Conservation (phyloP, 1,139 yeast species). For the Scheffersomyces titani region DNA sequence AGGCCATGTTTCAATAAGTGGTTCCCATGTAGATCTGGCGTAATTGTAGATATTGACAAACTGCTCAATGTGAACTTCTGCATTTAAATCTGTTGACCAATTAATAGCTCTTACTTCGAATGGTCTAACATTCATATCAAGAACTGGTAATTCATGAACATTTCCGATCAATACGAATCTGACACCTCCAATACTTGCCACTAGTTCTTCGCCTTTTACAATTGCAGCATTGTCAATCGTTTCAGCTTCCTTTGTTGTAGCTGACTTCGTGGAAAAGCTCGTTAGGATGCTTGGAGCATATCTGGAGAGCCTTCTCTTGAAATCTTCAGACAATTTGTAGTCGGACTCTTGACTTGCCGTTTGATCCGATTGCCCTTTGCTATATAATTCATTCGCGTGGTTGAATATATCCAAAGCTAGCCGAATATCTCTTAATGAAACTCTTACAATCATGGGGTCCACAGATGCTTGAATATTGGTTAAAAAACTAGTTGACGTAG, state of each 20-base stretch:
- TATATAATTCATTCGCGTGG: constrained; percentile 63
- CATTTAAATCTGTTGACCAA: constrained; percentile 88
- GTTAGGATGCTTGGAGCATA: constrained; percentile 69
- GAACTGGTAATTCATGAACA: constrained; percentile 87
- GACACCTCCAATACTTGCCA: constrained; percentile 75
- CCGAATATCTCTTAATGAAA: constrained; percentile 84
- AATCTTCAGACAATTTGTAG: constrained; percentile 59
- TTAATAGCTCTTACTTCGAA: constrained; percentile 72
- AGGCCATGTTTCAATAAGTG: constrained; percentile 87
- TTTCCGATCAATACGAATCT: constrained; percentile 90
- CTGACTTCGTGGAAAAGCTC: constrained; percentile 29
- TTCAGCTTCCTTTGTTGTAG: constrained; percentile 2
- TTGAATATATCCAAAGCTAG: constrained; percentile 75
- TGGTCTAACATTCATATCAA: constrained; percentile 78
- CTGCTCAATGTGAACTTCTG: constrained; percentile 69
- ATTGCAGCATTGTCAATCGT: constrained; percentile 23
- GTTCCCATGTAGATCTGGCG: constrained; percentile 95
- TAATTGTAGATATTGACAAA: constrained; percentile 84
- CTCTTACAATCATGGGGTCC: constrained; percentile 78
- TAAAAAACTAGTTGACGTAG: constrained; percentile 55
- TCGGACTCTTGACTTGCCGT: constrained; percentile 19
- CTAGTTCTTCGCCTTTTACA: constrained; percentile 71
- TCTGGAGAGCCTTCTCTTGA: constrained; percentile 55
- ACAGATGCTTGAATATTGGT: constrained; percentile 70
- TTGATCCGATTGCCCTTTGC: constrained; percentile 24